A percentile compares a stretch with the other conserved stretches of the same genome.
These are phyloP conservation scores for Geum urbanum DNA, from an alignment of 306 rosid species.

Conservation along the genomic window DNA sequence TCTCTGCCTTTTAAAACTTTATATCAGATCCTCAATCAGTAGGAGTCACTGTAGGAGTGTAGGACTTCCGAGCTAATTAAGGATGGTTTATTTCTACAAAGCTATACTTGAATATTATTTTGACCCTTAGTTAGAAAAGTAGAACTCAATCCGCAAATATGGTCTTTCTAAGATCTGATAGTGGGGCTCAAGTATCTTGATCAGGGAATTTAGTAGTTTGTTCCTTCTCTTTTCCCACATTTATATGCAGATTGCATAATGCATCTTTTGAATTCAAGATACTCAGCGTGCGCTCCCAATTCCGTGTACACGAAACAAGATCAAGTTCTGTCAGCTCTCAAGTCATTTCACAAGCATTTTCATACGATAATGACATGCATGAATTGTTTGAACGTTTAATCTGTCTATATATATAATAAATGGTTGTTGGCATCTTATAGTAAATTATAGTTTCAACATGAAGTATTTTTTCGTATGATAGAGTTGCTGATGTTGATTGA, in stretches of 20 bases:
- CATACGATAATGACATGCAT: not conserved
- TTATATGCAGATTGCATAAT: not conserved
- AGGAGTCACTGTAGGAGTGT: too few species aligned
- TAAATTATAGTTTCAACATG: too few species aligned
- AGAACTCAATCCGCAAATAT: not conserved
- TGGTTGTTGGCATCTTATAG: too few species aligned
- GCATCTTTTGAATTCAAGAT: constrained; percentile 1
- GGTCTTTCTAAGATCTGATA: constrained; percentile 1
- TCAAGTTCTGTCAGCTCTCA: not conserved
- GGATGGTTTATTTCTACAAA: not conserved
- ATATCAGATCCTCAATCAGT: not conserved
- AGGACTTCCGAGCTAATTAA: not conserved
- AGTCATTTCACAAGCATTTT: not conserved
- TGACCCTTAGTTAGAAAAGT: constrained; percentile 1
- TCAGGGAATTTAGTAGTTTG: not conserved
- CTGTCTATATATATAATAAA: too few species aligned
- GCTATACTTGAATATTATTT: not conserved
- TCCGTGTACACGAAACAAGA: not conserved
- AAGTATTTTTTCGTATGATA: too few species aligned
- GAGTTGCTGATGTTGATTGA: too few species aligned
- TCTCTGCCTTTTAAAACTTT: constrained; percentile 4
- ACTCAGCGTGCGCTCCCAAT: not conserved
- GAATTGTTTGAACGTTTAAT: too few species aligned
- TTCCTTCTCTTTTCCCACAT: not conserved
- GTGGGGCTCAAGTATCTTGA: not conserved